Base-by-base conservation (phyloP, 2,329 filamentous ascomycete species). In the Fusarium penzigii region DNA sequence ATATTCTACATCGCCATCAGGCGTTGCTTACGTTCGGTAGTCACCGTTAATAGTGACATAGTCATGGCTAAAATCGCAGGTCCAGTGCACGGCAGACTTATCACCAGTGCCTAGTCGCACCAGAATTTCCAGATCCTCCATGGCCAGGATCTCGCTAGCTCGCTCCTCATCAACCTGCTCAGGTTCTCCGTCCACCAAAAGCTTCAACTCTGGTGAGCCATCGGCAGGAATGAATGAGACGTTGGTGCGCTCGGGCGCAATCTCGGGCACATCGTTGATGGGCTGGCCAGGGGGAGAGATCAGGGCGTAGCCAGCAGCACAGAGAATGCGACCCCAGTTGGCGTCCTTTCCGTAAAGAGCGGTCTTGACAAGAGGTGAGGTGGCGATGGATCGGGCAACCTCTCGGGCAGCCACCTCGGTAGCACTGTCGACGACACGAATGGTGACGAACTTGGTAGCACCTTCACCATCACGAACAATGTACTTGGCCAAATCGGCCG, bases 311-410 rank as follows among this genome's bases (percentile, higher is more conserved):
- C 94, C 94, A 5, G 92, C 92, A 1, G 94, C 93, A 71, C 94
- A 97, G 29, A 97, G 81, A 57, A 99, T 96, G 49, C 94, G 91
- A 34, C 94, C 94, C 94, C 94, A 99, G 78, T 99, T 99, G 16
- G 94, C 94, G 70, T 99, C 94, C 70, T 92, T 91, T 59, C 94
- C 94, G 72, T 99, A 99, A 39, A 99, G 79, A 0, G 94, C 94
- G 0, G 94, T 99, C 80, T 99, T 99, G 64, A 99, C 94, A 12
- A 99, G 84, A 9, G 94, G 91, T 1, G 92, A 96, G 46, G 88
- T 85, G 14, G 94, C 92, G 68, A 99, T 97, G 43, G 90, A 88
- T 56, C 87, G 89, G 11, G 92, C 94, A 55, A 97, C 87, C 67
- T 86, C 83, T 50, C 89, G 85, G 2, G 91, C 92, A 43, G 85